phyloP scores from a whole-genome alignment of 1,139 yeast genomes.

The Geotrichum citri-aurantii region DNA sequence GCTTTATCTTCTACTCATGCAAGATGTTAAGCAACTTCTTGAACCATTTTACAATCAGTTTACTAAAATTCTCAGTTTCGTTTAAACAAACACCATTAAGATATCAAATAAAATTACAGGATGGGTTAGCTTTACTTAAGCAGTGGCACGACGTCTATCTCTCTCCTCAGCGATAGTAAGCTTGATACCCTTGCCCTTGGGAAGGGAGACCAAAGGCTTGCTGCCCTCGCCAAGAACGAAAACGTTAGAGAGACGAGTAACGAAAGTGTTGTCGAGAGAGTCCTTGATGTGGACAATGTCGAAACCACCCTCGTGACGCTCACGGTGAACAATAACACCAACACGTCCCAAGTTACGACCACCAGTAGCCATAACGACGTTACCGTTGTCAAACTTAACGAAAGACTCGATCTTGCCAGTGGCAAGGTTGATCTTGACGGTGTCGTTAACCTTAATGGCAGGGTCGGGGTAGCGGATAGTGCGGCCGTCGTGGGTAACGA shows the following conservation, averaged over 20 bases:
- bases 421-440: constrained; percentile 93
- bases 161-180: constrained; percentile 98
- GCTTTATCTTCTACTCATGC: no score
- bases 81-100: constrained; percentile 12
- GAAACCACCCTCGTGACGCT: constrained; percentile 99
- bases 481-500: constrained; percentile 99
- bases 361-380: constrained; percentile 95
- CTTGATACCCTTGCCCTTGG: constrained; percentile 99
- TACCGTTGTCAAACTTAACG: constrained; percentile 94
- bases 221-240: constrained; percentile 97
- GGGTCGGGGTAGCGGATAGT: constrained; percentile 99
- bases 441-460: constrained; percentile 89
- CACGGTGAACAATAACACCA: constrained; percentile 97
- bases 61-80: not conserved
- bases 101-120: constrained; percentile 11
- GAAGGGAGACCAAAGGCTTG: constrained; percentile 95
- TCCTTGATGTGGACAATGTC: constrained; percentile 99
- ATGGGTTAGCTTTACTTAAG: not conserved
- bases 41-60: not conserved
- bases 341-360: constrained; percentile 99
- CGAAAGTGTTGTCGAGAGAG: constrained; percentile 94
- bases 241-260: constrained; percentile 95
- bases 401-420: constrained; percentile 89
- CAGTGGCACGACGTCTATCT: constrained; percentile 64
- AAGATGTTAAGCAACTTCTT: not conserved